Evolutionary conservation across 2,329 filamentous ascomycete genomes (phyloP), one percentile per base, ranked within the genome.

Genomic region (Berkeleyomyces rouxiae): DNA sequence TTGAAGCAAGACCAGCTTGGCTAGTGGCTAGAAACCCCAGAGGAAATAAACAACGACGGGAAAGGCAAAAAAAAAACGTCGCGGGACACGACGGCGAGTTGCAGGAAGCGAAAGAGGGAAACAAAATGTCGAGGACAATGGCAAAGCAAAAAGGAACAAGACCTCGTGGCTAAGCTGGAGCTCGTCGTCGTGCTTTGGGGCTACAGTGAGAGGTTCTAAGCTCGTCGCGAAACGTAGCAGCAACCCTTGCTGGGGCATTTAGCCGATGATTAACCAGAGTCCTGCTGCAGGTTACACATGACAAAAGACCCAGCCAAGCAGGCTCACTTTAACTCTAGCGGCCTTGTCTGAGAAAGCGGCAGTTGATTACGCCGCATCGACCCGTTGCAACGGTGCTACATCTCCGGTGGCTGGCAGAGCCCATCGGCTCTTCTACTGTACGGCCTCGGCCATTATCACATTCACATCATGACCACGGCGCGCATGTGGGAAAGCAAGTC

Each of bases 1-100:
- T 70, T 61, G 42, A 58, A 11, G 10, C 58, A 64, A 64, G 62
- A 42, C 62, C 49, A 64, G 62, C 62, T 64, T 64, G 39, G 11
- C 23, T 23, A 23, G 23, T 23, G 23, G 23, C 23, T 1, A 23
- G 23, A 23, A 23, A 23, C 23, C 23, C 23, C 23, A 23, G 23
- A 42, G 16, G 13, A 60, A 13, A 31, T 53, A 44, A 42, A 62
- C 3, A 7, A 11, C 11, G 4, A 9, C 31, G 6, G 4, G 31
- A 47, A 23, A 47, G n/a, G 13, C 44, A 63, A 42, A 40, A 47
- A 40, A 55, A 42, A 53, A 61, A 44, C 11, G 23, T 33, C 23
- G 13, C 3, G 23, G 23, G 23, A 23, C 23, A 23, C 23, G 23
- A 23, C 23, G 23, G 23, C 23, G 23, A 23, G 2, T 23, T 23